Evolutionary conservation across 768 basidiomycete genomes (phyloP), one percentile per base, ranked within the genome.

Genomic region (Leccinum sublutescens): DNA sequence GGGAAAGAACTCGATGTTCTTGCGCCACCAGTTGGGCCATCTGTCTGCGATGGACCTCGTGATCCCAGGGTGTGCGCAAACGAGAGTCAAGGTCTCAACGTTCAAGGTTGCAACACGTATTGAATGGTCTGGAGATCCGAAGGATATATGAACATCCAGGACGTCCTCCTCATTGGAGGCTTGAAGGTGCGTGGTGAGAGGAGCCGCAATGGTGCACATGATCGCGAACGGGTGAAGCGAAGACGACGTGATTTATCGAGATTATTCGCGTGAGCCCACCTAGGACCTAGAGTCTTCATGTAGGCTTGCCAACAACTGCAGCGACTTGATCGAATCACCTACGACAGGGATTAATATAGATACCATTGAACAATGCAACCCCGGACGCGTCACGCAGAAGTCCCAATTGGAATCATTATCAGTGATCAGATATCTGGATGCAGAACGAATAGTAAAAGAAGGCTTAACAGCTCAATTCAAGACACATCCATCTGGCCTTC

Each of bases 401-500:
- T 17, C 29, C 17, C 21, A 33, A 17, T 14, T 11, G 21, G 29
- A 29, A n/a, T 2, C 15, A 17, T 11, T 21, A 57, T 27, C 15
- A 36, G 25, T 38, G n/a, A 23, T 25, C 47, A 48, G 47, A 5
- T 4, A 29, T 29, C 12, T 23, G 9, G 15, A 27, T 27, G 25
- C 25, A 15, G 7, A 49, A 5, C 4, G 25, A 8, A 49, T 15
- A 25, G 15, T 48, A 15, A 12, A 49, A 49, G n/a, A 23, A 27
- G 25, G 48, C 25, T 49, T 11, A 27, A 45, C 19, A 19, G 14
- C 29, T 14, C 3, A 14, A 43, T 65, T 50, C 55, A 62, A 43
- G 49, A 50, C 1, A 49, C 38, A 5, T 52, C 50, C 56, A 64
- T 62, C 53, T 65, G 63, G 29, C 27, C 59, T 61, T 87, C 83